These are phyloP conservation scores for Acacia confusa DNA, from an alignment of 306 rosid genomes.

Conservation along the genomic window DNA sequence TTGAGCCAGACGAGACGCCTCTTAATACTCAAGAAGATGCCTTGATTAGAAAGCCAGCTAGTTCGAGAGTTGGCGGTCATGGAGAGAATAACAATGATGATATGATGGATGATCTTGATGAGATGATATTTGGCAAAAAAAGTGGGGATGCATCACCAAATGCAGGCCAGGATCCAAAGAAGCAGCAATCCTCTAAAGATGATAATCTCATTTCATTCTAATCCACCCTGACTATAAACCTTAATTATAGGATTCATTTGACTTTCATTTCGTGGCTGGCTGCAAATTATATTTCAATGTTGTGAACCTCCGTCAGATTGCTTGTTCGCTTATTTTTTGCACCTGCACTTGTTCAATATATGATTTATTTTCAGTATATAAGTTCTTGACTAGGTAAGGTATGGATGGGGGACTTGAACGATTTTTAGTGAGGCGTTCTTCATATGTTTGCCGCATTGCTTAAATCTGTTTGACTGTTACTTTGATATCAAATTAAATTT, in stretches of 20 bases:
- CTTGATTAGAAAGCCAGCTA: conserved; percentile 73
- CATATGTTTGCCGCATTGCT: not conserved
- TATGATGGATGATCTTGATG: conserved; percentile 99
- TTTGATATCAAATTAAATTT: not conserved
- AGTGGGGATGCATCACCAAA: conserved; percentile 54
- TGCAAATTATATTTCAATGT: conserved; percentile 35
- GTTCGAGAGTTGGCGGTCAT: conserved; percentile 48
- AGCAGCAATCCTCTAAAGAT: not conserved
- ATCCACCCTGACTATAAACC: conserved; percentile 28
- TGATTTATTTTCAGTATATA: conserved; percentile 38
- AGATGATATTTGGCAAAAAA: conserved; percentile 95
- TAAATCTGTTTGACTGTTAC: not conserved
- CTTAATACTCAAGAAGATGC: conserved; percentile 60
- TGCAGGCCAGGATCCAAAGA: conserved; percentile 46
- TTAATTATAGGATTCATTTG: conserved; percentile 13
- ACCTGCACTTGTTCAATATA: conserved; percentile 21
- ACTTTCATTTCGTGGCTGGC: conserved; percentile 19
- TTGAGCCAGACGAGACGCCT: conserved; percentile 93
- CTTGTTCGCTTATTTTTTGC: conserved; percentile 31
- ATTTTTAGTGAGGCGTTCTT: conserved; percentile 21
- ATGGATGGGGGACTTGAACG: conserved; percentile 31
- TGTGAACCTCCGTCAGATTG: conserved; percentile 36
- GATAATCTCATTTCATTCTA: conserved; percentile 86
- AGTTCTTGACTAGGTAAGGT: conserved; percentile 35
- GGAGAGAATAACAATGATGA: conserved; percentile 70